Conservation (phyloP, 2,329 filamentous ascomycete species). For the Penicillium sp. region DNA sequence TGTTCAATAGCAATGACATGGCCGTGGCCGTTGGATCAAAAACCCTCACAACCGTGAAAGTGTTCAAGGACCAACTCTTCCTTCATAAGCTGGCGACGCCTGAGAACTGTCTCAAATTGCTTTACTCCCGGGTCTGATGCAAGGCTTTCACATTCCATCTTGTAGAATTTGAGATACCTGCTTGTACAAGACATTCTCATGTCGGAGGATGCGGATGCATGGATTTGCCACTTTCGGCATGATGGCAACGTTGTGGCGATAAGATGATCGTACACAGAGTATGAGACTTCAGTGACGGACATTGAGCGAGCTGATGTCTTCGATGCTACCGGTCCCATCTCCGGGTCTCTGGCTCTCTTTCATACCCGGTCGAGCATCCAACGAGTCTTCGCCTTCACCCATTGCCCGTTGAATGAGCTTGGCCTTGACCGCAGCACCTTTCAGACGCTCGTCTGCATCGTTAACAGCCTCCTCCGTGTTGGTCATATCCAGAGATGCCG, state of each 20-base stretch:
- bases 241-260: too few relatives aligned
- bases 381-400: constrained; percentile 49
- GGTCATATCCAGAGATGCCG: constrained; percentile 72
- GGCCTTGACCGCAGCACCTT: constrained; percentile 78
- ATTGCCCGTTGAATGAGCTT: constrained; percentile 80
- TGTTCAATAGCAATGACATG: not conserved
- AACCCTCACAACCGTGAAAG: not conserved
- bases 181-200: too few relatives aligned
- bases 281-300: constrained; percentile 39
- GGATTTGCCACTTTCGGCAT: not conserved
- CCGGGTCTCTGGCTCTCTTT: constrained; percentile 36
- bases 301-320: constrained; percentile 51
- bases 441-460: constrained; percentile 87
- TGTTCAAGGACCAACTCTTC: not conserved
- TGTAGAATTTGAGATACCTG: not conserved
- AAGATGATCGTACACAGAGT: not conserved
- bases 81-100: not conserved
- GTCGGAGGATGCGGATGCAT: not conserved
- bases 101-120: too few relatives aligned
- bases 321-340: constrained; percentile 51
- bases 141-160: not conserved
- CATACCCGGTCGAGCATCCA: constrained; percentile 33
- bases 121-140: not conserved
- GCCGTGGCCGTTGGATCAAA: too few relatives aligned
- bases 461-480: constrained; percentile 89